Conservation (phyloP, 371 early-diverging fungal genomes). For the Batkoa obscura region DNA sequence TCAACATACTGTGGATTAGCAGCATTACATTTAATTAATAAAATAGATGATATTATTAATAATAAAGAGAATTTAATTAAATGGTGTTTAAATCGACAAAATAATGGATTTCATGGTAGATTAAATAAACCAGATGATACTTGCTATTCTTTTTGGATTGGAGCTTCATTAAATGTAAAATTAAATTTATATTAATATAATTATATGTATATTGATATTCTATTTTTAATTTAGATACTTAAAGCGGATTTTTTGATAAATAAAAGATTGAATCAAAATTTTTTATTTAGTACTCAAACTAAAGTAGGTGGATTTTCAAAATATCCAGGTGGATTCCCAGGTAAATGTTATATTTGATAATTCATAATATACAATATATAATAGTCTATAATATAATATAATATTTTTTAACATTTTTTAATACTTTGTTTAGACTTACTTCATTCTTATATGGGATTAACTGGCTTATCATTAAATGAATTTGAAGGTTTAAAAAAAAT, state of each 20-base stretch:
- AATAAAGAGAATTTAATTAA: slow-evolving; percentile 32
- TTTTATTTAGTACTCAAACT: slow-evolving; percentile 1
- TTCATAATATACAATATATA: no score
- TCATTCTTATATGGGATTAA: slow-evolving; percentile 4
- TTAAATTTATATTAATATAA: neutral
- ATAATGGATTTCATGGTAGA: slow-evolving; percentile 81
- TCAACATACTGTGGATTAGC: slow-evolving; percentile 81
- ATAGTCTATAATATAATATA: no score
- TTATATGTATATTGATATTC: neutral
- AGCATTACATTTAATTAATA: slow-evolving; percentile 47
- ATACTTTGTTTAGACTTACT: neutral
- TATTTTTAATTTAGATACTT: neutral
- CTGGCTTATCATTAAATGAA: neutral
- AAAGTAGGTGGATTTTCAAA: slow-evolving; percentile 6
- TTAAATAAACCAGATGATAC: slow-evolving; percentile 81
- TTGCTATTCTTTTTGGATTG: slow-evolving; percentile 98
- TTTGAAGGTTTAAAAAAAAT: neutral
- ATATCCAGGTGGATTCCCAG: slow-evolving; percentile 6
- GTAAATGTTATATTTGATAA: no score
- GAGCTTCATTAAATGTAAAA: slow-evolving; percentile 49
- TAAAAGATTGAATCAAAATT: no score
- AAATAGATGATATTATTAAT: slow-evolving; percentile 30
- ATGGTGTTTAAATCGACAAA: slow-evolving; percentile 68
- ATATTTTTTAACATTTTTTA: neutral
- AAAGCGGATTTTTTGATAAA: no score